A percentile compares a stretch with the other conserved stretches of the same genome.
phyloP scores from a whole-genome alignment of 2,329 filamentous ascomycete species.

The Mollisia scopiformis region DNA sequence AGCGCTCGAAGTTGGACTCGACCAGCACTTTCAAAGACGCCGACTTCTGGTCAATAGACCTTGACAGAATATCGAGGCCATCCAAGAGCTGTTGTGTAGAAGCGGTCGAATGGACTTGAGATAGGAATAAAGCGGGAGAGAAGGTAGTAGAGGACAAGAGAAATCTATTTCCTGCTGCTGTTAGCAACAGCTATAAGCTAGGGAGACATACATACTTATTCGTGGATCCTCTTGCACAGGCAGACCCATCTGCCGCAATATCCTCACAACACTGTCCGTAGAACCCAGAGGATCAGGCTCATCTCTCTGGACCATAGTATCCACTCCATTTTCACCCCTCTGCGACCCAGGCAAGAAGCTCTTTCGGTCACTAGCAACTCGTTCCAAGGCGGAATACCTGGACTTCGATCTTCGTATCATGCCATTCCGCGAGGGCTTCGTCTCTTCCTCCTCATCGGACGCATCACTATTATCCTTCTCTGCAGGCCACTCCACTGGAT shows the following conservation, averaged over 20 bases:
- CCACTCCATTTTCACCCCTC: constrained; percentile 67
- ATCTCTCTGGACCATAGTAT: constrained; percentile 84
- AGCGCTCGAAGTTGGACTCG: constrained; percentile 97
- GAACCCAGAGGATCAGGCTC: constrained; percentile 92
- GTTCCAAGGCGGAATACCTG: constrained; percentile 82
- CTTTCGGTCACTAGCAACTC: constrained; percentile 69
- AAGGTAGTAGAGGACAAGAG: constrained; percentile 95
- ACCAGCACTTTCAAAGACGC: constrained; percentile 95
- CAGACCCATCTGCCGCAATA: constrained; percentile 75
- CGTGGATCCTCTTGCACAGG: constrained; percentile 82
- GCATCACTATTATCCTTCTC: constrained; percentile 76
- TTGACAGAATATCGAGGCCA: constrained; percentile 83
- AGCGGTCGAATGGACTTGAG: constrained; percentile 85
- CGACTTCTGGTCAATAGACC: constrained; percentile 96
- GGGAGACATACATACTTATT: constrained; percentile 60
- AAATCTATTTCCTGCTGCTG: constrained; percentile 77
- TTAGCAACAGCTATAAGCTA: constrained; percentile 9
- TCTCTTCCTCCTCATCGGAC: constrained; percentile 63
- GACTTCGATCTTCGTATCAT: constrained; percentile 68
- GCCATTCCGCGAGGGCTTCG: constrained; percentile 43
- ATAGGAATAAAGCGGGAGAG: constrained; percentile 88
- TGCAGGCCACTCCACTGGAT: constrained; percentile 83
- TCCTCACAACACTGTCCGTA: constrained; percentile 81
- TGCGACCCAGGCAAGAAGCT: constrained; percentile 68
- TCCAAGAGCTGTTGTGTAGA: constrained; percentile 80